Evolutionary conservation across 345 rosid genomes (phyloP), one percentile per base, ranked within the genome.

Genomic region (Aquilaria malaccensis): DNA sequence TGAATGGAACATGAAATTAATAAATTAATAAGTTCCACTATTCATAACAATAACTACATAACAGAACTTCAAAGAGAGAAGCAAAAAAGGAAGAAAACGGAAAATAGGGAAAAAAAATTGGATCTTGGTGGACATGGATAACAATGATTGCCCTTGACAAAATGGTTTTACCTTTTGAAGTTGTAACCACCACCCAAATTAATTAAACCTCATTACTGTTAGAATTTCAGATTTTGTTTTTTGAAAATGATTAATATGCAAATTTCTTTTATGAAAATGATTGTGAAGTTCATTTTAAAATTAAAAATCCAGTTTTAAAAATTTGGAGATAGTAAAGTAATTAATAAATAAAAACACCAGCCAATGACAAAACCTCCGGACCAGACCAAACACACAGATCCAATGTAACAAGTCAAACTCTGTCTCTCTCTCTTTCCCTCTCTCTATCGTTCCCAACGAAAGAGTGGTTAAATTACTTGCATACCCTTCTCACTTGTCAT

Each of bases 321-420:
- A 13, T 30, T 12, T 30, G 57, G 51, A 43, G 29, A 46, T 58
- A 31, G 12, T 9, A 64, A 56, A 48, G 7, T 3, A 9, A 64
- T 3, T 30, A 43, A 5, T 50, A 50, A 29, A 14, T 41, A 50
- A 53, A 33, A 47, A n/a, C 63, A 45, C 59, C 52, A 13, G 46
- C 29, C 32, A 57, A 43, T 56, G 51, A 51, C 55, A 67, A 3
- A 59, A 53, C 33, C 37, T n/a, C 5, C 59, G 7, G 59, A 50
- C 50, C 45, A 37, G 43, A 37, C 43, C 43, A 37, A 37, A 37
- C 43, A 37, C 43, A 37, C 50, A 59, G 61, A 68, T 73, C 64
- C 73, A 73, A 47, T 56, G 70, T 11, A 61, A 66, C 71, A 77
- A 77, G 81, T 75, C 80, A 67, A 72, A 71, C 63, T 43, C 58